Percentiles rank a stretch among this genome's conserved stretches.
Conservation (phyloP, 129 eudicot genomes). For the Mikania micrantha region DNA sequence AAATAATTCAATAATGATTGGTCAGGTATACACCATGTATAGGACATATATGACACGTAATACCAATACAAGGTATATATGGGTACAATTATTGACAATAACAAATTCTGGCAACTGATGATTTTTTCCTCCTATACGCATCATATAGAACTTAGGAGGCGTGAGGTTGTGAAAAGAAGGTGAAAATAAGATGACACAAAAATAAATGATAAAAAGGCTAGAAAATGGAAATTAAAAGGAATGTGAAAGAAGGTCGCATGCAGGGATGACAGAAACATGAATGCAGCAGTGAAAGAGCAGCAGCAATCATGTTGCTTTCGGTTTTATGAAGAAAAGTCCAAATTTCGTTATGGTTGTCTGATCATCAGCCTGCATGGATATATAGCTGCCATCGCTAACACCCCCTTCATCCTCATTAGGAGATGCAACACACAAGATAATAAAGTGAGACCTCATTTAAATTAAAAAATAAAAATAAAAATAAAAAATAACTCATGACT, state of each 20-base stretch:
- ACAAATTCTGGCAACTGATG: too few species aligned
- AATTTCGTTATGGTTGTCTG: constrained; percentile 40
- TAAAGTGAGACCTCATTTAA: too few species aligned
- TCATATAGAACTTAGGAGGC: too few species aligned
- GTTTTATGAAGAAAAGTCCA: constrained; percentile 29
- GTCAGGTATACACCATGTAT: too few species aligned
- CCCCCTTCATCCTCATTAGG: constrained; percentile 7
- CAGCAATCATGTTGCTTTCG: constrained; percentile 23
- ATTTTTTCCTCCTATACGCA: too few species aligned
- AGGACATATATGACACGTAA: too few species aligned
- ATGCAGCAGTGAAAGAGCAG: constrained; percentile 19
- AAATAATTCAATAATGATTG: too few species aligned
- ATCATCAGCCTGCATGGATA: constrained; percentile 25
- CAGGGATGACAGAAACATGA: constrained; percentile 28
- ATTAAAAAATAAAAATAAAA: too few species aligned
- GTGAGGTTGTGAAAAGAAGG: neutral
- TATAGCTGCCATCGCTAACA: constrained; percentile 1
- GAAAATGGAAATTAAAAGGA: constrained; percentile 33
- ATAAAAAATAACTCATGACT: too few species aligned
- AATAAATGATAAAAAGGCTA: neutral
- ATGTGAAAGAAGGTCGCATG: constrained; percentile 8
- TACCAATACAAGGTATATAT: too few species aligned
- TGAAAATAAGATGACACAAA: neutral
- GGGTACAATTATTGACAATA: too few species aligned
- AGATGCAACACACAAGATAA: neutral